Base-by-base conservation (phyloP, 2,329 filamentous ascomycete genomes). In the Laburnicola sp. region DNA sequence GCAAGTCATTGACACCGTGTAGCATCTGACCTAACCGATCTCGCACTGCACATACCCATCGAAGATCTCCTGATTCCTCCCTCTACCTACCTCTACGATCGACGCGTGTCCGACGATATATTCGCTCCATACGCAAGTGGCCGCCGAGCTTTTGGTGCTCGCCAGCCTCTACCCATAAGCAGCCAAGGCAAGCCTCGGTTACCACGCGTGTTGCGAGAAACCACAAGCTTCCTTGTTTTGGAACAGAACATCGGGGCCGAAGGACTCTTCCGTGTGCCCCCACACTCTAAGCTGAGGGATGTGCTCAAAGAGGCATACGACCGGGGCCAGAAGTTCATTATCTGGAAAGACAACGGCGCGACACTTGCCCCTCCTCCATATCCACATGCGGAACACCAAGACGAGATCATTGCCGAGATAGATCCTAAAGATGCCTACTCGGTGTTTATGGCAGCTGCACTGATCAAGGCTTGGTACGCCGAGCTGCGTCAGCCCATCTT, bases 401-500 rank as follows among this genome's bases (percentile, higher is more conserved):
- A 72, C 23, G 74, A 75, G 21, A 74, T 79, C 25, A 63, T 81
- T 3, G 70, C 72, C 23, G 76, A 80, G 50, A 64, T 80, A 4
- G 75, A 78, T 28, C 67, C 73, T 3, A 72, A 71, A 45, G 79
- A 82, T 56, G 75, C 80, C 4, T 83, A 82, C 60, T 76, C 78
- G 2, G 78, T 81, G 2, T 79, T 79, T 57, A 74, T 79, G 51
- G 80, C 80, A 3, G 79, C 80, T 7, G 78, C 75, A 5, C 58
- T 83, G 38, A 78, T 82, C 67, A 83, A 83, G 62, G 65, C 75
- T 6, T 83, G 81, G 79, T 83, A 83, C 54, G 71, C 80, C 25
- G 76, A 78, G 35, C 67, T 83, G 7, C 74, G 75, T 22, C 73
- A 79, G 46, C 80, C 81, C 2, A 72, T 83, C 46, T 78, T 83